Evolutionary conservation across 345 rosid species (phyloP), one percentile per base, ranked within the genome.

Genomic region (Ceriops decandra): DNA sequence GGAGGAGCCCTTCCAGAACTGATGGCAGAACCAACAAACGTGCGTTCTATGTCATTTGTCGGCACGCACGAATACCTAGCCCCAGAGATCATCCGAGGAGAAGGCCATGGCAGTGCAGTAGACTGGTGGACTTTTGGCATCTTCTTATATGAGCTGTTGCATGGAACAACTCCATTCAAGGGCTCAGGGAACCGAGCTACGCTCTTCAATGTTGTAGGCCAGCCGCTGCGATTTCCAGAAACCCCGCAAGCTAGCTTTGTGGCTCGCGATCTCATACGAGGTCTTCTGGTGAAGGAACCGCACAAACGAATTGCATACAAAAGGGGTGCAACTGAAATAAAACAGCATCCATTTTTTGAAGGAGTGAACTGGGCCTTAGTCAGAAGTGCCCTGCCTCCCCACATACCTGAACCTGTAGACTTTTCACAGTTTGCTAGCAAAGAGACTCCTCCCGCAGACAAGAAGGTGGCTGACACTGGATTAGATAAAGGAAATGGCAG

Each of bases 61-160:
- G 97, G 98, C 1, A 90, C 98, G 1, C 97, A 93, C 57, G 98
- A 93, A 77, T 93, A 93, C 59, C 70, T 93, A 60, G 97, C 97
- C 26, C 97, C 95, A 0, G 96, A 93, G 72, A 93, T 93, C 69
- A 81, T 93, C 60, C 85, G 97, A 0, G 98, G 98, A n/a, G 93
- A 93, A 73, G 98, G 98, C 9, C 98, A 93, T 28, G 97, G 98
- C 9, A 90, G 97, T 67, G 98, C 97, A 17, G 98, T 93, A 0
- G 97, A 93, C 74, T 93, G 98, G 98, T 93, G 96, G 97, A 93
- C 96, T 0, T 85, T 87, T 1, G 97, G 97, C 4, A 90, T 93
- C 26, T 93, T 93, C 77, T 71, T 93, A 16, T 93, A 93, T 62
- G 98, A 93, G 63, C 87, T 90, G 20, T 71, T 93, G 69, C 89